Conservation (phyloP, 2,329 filamentous ascomycete species). For the Lanzia echinophila region DNA sequence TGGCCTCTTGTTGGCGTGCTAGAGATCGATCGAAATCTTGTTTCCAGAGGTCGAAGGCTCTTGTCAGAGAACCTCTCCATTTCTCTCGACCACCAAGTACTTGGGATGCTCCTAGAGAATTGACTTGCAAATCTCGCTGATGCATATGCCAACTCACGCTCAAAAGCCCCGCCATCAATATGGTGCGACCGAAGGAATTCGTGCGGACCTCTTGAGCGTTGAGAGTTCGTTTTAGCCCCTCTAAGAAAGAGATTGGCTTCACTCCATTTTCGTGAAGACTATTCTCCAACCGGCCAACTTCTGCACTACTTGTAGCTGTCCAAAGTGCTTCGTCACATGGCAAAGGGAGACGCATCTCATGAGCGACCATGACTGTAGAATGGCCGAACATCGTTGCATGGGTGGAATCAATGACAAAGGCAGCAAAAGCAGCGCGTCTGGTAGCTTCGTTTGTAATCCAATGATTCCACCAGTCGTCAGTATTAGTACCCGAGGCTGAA, state of each 20-base stretch:
- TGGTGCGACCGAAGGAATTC: slow-evolving; percentile 86
- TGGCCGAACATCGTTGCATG: slow-evolving; percentile 98
- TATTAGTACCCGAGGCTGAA: slow-evolving; percentile 58
- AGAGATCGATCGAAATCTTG: slow-evolving; percentile 81
- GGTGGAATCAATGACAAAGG: slow-evolving; percentile 91
- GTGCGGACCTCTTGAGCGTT: slow-evolving; percentile 81
- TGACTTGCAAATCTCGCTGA: slow-evolving; percentile 88
- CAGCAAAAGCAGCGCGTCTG: slow-evolving; percentile 80
- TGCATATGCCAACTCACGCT: slow-evolving; percentile 98
- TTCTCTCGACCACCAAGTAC: slow-evolving; percentile 82
- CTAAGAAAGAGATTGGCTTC: slow-evolving; percentile 80
- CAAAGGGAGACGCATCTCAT: slow-evolving; percentile 85
- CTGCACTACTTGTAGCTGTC: slow-evolving; percentile 80
- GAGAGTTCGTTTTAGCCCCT: slow-evolving; percentile 82
- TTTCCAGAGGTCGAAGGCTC: slow-evolving; percentile 92
- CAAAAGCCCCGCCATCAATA: slow-evolving; percentile 87
- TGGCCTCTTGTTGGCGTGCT: slow-evolving; percentile 45
- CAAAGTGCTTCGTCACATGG: slow-evolving; percentile 91
- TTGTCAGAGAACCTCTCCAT: slow-evolving; percentile 79
- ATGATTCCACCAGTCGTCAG: slow-evolving; percentile 89
- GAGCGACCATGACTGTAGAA: slow-evolving; percentile 92
- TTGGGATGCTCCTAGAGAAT: slow-evolving; percentile 70
- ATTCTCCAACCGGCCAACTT: slow-evolving; percentile 78
- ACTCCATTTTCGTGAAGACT: slow-evolving; percentile 74
- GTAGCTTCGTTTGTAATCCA: slow-evolving; percentile 96